Percentiles rank a stretch among this genome's conserved stretches.
Conservation (phyloP, 345 rosid genomes). For the Schrenkiella parvula region DNA sequence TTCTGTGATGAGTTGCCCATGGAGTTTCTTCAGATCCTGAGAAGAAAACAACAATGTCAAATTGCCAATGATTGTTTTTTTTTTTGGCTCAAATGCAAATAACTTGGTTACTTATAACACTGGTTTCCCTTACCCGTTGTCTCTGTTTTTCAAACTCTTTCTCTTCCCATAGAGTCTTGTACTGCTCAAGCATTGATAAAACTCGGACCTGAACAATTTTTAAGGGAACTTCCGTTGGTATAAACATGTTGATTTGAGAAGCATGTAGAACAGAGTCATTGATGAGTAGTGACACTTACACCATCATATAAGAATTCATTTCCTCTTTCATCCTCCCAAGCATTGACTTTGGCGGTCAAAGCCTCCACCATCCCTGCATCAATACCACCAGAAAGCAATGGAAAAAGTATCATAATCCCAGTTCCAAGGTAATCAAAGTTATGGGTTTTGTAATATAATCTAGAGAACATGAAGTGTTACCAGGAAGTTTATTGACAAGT, state of each 20-base stretch:
- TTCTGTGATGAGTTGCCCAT: constrained; percentile 56
- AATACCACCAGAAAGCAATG: constrained; percentile 14
- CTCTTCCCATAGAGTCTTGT: constrained; percentile 46
- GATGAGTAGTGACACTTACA: constrained; percentile 43
- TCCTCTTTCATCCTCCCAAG: constrained; percentile 71
- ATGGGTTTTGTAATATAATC: neutral
- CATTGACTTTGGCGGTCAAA: constrained; percentile 42
- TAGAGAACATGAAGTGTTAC: constrained; percentile 34
- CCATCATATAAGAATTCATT: constrained; percentile 65
- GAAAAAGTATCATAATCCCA: neutral
- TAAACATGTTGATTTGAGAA: neutral
- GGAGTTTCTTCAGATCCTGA: constrained; percentile 64
- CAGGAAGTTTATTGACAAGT: constrained; percentile 64
- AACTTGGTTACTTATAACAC: neutral
- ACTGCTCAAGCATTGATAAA: constrained; percentile 55
- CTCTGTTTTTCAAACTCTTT: constrained; percentile 60
- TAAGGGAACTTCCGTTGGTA: neutral
- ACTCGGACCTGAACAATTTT: constrained; percentile 43
- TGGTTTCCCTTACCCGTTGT: constrained; percentile 44
- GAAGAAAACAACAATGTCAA: constrained; percentile 4
- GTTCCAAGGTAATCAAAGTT: neutral
- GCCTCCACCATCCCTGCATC: constrained; percentile 59
- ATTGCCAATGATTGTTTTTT: neutral
- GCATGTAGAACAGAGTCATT: neutral
- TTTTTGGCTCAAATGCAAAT: neutral